A percentile compares a stretch with the other conserved stretches of the same genome.
phyloP scores from a whole-genome alignment of 1,139 yeast species.

The Geotrichum bryndzae region DNA sequence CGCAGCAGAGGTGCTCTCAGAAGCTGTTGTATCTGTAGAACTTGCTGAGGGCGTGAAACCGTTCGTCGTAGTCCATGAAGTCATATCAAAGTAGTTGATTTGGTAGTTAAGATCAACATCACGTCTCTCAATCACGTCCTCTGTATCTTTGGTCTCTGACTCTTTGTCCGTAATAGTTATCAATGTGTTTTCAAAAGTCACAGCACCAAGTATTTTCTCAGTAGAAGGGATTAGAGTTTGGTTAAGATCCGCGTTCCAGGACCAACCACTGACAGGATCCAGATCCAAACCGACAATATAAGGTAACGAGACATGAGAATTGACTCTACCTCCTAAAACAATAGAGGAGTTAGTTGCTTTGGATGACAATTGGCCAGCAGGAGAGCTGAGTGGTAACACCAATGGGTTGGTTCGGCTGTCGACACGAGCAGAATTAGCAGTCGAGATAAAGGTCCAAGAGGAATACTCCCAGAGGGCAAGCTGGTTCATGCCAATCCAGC shows the following conservation, averaged over 20 bases:
- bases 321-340: conserved; percentile 41
- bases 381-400: conserved; percentile 39
- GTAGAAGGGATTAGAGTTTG: conserved; percentile 17
- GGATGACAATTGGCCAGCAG: conserved; percentile 25
- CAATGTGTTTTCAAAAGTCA: conserved; percentile 39
- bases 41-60: conserved; percentile 10
- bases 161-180: conserved; percentile 28
- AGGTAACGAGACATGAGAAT: conserved; percentile 40
- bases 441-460: conserved; percentile 50
- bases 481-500: conserved; percentile 59
- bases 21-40: conserved; percentile 19
- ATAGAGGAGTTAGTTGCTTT: conserved; percentile 20
- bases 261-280: conserved; percentile 40
- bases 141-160: conserved; percentile 6
- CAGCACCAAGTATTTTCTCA: conserved; percentile 35
- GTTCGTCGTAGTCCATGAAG: conserved; percentile 8
- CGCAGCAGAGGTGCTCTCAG: conserved; percentile 14
- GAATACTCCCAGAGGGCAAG: conserved; percentile 54
- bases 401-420: conserved; percentile 47
- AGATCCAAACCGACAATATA: conserved; percentile 38
- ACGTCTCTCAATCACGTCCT: neutral
- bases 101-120: conserved; percentile 7
- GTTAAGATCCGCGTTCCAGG: conserved; percentile 34
- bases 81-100: conserved; percentile 8
- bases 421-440: conserved; percentile 32